Evolutionary conservation across 495 filamentous ascomycete genomes (phyloP).

Genomic region (Annulohypoxylon bovei): DNA sequence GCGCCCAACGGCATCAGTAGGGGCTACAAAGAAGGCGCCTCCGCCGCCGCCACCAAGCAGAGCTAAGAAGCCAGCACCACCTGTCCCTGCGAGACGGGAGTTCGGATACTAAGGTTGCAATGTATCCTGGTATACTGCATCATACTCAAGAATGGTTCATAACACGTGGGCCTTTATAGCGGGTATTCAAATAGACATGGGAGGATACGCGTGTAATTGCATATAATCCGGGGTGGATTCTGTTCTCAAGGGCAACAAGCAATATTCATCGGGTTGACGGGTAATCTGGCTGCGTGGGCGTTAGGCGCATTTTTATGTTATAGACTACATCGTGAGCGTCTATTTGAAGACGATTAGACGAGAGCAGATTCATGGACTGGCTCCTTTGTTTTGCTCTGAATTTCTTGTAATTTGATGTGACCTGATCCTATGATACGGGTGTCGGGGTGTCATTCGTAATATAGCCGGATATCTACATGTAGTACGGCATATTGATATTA

Average conservation of each 20-base stretch:
- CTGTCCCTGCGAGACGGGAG: constrained; percentile 58
- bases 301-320: constrained; percentile 28
- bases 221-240: constrained; percentile 23
- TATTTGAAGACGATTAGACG: not conserved
- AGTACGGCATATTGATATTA: not conserved
- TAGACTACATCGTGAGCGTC: not conserved
- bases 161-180: not conserved
- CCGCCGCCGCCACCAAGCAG: constrained; percentile 85
- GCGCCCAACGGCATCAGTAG: constrained; percentile 50
- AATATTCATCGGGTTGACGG: not conserved
- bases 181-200: not conserved
- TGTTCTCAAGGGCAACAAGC: constrained; percentile 1
- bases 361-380: constrained; percentile 36
- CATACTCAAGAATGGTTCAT: not conserved
- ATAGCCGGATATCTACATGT: not conserved
- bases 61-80: constrained; percentile 80
- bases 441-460: not conserved
- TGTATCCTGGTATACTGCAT: not conserved
- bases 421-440: not conserved
- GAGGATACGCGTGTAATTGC: constrained; percentile 17
- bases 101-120: constrained; percentile 42
- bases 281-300: constrained; percentile 26
- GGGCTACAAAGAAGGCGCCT: constrained; percentile 70
- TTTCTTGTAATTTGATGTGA: not conserved
- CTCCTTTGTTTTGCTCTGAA: constrained; percentile 28